Evolutionary conservation across 148 eudicot species (phyloP), one percentile per base, ranked within the genome.

Genomic region (Camellia japonica): DNA sequence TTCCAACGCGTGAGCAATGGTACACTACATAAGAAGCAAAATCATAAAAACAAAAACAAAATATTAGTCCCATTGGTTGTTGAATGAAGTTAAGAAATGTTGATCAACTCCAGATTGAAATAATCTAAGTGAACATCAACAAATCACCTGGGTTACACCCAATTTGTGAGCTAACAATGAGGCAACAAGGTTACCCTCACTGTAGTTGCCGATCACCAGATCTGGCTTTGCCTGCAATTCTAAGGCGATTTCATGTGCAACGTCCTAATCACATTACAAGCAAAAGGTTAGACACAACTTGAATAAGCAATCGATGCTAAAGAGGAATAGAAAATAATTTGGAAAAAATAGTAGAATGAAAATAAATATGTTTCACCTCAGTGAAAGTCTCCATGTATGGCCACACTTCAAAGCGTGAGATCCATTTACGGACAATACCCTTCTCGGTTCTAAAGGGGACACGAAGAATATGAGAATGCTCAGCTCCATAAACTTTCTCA

Each of bases 101-200:
- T 8, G 7, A 41, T 16, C 4, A 6, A 1, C 49, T 38, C 68
- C 5, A 30, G 43, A 23, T 1, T 8, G 43, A 11, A 20, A 51
- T 19, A 55, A 56, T 69, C 0, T 10, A 16, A 64, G 60, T 38
- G 18, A 51, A 56, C 20, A 55, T 56, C n/a, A 73, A 9, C 49
- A 41, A 11, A 44, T 42, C 15, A 83, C 96, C 94, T 94, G 98
- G 7, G 98, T 96, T 16, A 92, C 97, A 43, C 98, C 98, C 20
- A 93, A 90, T 77, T 93, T 96, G 86, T 91, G 97, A 62, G 99
- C 97, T 73, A 96, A 88, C 87, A 96, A 86, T 9, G 99, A 94
- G 68, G 99, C 99, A 73, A 90, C 99, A 68, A 96, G 90, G 86
- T 94, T 96, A n/a, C 99, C 99, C 81, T 96, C 99, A 59, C 99